These are phyloP conservation scores for Penstemon barbatus DNA, from an alignment of 257 asterid species.

Conservation along the genomic window DNA sequence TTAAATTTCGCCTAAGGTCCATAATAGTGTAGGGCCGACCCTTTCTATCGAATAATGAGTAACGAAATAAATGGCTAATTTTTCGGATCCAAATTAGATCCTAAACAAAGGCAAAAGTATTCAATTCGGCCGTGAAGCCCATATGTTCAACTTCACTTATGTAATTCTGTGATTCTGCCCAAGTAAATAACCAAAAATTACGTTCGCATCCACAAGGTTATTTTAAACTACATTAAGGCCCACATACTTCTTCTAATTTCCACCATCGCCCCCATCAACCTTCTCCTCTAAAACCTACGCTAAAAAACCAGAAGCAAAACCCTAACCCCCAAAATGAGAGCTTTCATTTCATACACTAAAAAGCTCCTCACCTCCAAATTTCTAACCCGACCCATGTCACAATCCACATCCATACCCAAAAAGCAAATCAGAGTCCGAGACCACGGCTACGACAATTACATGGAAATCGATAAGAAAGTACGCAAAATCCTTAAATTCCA, in stretches of 20 bases:
- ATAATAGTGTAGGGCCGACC: too few relatives aligned
- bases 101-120: too few relatives aligned
- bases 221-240: constrained; percentile 5
- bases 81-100: too few relatives aligned
- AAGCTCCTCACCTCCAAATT: constrained; percentile 28
- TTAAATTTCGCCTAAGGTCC: too few relatives aligned
- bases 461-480: constrained; percentile 80
- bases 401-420: constrained; percentile 78
- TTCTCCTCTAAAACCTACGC: constrained; percentile 1
- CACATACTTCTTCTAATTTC: constrained; percentile 4
- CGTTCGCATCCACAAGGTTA: too few relatives aligned
- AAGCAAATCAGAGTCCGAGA: constrained; percentile 77
- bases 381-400: constrained; percentile 52
- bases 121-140: too few relatives aligned
- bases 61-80: too few relatives aligned
- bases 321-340: constrained; percentile 36
- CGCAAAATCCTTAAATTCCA: constrained; percentile 77
- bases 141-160: too few relatives aligned
- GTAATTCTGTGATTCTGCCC: too few relatives aligned
- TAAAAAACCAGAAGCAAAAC: constrained; percentile 8
- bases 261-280: constrained; percentile 9
- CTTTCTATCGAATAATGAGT: too few relatives aligned
- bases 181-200: too few relatives aligned
- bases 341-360: constrained; percentile 27
- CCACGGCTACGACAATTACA: constrained; percentile 76